These are phyloP conservation scores for Pulveroboletus sp. DNA, from an alignment of 768 basidiomycete species.

Conservation along the genomic window DNA sequence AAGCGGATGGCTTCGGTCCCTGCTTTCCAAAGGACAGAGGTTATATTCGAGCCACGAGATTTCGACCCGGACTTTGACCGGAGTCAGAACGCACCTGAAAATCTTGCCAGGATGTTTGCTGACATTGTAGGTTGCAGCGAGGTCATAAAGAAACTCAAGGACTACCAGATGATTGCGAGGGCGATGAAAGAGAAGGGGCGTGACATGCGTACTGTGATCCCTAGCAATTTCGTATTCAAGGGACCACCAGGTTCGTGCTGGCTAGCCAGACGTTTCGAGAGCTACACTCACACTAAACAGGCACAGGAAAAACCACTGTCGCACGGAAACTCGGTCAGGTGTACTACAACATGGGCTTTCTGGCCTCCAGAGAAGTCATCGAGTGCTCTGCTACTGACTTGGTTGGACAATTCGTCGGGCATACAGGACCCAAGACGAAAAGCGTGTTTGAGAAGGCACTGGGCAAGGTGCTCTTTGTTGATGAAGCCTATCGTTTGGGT, in stretches of 20 bases:
- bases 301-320: constrained; percentile 61
- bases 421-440: constrained; percentile 65
- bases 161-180: constrained; percentile 49
- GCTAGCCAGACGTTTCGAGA: no score
- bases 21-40: constrained; percentile 20
- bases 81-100: constrained; percentile 40
- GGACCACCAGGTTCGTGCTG: constrained; percentile 57
- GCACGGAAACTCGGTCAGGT: constrained; percentile 62
- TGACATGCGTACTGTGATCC: constrained; percentile 48
- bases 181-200: constrained; percentile 38
- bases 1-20: constrained; percentile 33
- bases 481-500: constrained; percentile 64
- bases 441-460: constrained; percentile 59
- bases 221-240: constrained; percentile 65
- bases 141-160: constrained; percentile 42
- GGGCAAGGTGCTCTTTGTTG: constrained; percentile 66
- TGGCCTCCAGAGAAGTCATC: constrained; percentile 46
- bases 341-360: constrained; percentile 62
- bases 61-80: constrained; percentile 65
- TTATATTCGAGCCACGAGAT: constrained; percentile 43
- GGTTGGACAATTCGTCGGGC: constrained; percentile 66
- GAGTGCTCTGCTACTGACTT: constrained; percentile 71
- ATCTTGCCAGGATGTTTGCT: constrained; percentile 55
- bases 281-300: constrained; percentile 27
- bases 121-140: constrained; percentile 61